phyloP scores from a whole-genome alignment of 768 basidiomycete species.

The Macrolepiota albuminosa region DNA sequence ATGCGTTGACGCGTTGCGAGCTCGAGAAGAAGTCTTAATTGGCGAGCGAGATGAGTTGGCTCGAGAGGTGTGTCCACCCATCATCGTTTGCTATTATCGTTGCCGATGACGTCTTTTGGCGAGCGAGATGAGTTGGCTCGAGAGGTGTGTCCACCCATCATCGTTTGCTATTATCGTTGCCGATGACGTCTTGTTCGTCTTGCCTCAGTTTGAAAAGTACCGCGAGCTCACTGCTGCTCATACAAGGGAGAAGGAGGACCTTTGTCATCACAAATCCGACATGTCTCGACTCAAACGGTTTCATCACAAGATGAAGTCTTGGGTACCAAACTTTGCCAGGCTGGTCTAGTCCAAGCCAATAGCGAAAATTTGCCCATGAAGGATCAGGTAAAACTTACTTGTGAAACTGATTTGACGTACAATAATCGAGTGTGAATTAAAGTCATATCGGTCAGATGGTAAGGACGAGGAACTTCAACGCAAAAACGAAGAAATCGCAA shows the following conservation, averaged over 20 bases:
- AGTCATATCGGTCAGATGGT: slow-evolving; percentile 1
- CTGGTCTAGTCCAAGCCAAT: slow-evolving; percentile 26
- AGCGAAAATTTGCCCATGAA: slow-evolving; percentile 25
- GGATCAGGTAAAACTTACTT: slow-evolving; percentile 17
- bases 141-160: slow-evolving; percentile 21
- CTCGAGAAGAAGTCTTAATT: neutral
- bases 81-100: neutral
- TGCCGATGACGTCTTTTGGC: neutral
- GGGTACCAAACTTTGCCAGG: slow-evolving; percentile 18
- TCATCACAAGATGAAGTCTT: neutral
- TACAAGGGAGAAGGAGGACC: neutral
- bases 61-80: slow-evolving; percentile 23
- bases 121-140: slow-evolving; percentile 12
- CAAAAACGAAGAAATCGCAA: neutral
- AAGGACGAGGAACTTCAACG: neutral
- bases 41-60: slow-evolving; percentile 5
- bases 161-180: neutral
- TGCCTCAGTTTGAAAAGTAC: slow-evolving; percentile 2
- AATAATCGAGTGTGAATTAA: neutral
- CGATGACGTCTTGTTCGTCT: neutral
- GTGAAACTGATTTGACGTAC: neutral
- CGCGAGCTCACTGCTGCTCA: neutral
- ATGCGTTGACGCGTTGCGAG: neutral
- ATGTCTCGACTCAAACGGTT: neutral
- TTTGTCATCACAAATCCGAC: neutral